A percentile compares a stretch with the other conserved stretches of the same genome.
These are phyloP conservation scores for Aureobasidium sp. DNA, from an alignment of 2,329 filamentous ascomycete genomes.

Conservation along the genomic window DNA sequence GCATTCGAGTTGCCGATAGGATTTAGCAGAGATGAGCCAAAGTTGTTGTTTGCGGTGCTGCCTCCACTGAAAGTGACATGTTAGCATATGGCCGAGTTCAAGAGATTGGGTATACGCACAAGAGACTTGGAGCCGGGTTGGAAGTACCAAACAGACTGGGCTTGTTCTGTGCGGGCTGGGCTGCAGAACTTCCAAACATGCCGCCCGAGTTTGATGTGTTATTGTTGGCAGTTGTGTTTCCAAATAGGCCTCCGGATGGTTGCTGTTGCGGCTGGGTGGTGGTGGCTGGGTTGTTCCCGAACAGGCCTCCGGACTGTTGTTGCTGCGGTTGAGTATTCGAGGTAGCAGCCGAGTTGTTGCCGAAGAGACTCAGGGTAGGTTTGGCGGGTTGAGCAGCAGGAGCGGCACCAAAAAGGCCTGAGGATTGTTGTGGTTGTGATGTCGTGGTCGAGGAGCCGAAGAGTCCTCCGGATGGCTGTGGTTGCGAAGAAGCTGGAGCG, in stretches of 20 bases:
- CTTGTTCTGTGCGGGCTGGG: conserved; percentile 18
- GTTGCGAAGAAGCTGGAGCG: conserved; percentile 18
- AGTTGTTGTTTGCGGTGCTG: conserved; percentile 21
- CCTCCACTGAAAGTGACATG: conserved; percentile 26
- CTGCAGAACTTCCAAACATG: conserved; percentile 23
- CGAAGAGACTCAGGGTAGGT: conserved; percentile 25
- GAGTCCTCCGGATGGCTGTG: conserved; percentile 22
- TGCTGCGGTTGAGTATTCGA: conserved; percentile 20
- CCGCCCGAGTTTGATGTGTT: not conserved
- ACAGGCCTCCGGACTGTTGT: conserved; percentile 24
- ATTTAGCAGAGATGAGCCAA: conserved; percentile 20
- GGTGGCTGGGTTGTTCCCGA: conserved; percentile 20
- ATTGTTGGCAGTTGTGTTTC: not conserved
- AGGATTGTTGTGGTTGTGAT: conserved; percentile 21
- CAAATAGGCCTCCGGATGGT: conserved; percentile 21
- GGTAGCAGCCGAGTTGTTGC: conserved; percentile 14
- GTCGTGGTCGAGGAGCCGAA: conserved; percentile 23
- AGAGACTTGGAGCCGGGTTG: conserved; percentile 11
- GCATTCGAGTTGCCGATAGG: conserved; percentile 16
- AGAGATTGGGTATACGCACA: conserved; percentile 20
- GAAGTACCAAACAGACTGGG: conserved; percentile 31
- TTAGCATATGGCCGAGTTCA: conserved; percentile 22
- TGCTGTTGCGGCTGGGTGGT: conserved; percentile 16
- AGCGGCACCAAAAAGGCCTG: conserved; percentile 22
- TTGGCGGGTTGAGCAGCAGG: conserved; percentile 14